Percentiles rank a stretch among this genome's conserved stretches.
Evolutionary conservation across 192 early-diverging fungal species (phyloP).

Genomic region (Backusella tarrabulga): DNA sequence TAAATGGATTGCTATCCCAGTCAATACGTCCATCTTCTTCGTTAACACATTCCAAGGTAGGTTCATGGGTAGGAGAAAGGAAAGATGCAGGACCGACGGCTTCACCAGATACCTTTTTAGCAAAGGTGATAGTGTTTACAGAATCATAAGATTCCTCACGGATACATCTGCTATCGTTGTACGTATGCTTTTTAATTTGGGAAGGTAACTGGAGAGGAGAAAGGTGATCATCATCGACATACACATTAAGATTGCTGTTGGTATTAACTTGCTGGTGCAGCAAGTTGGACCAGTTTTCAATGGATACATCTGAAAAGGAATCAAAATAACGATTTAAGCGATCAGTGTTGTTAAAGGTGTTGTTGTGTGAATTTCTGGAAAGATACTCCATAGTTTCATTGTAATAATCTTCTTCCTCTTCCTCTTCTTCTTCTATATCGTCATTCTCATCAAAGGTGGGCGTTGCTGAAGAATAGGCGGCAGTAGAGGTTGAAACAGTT

Average conservation of each 20-base stretch:
- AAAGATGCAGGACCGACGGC: constrained; percentile 6
- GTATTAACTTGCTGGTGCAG: not conserved
- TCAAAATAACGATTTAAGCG: constrained; percentile 12
- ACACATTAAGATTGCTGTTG: not conserved
- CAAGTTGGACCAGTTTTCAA: not conserved
- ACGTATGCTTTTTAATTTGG: not conserved
- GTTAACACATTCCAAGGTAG: not conserved
- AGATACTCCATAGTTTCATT: not conserved
- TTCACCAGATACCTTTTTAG: not conserved
- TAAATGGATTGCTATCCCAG: constrained; percentile 9
- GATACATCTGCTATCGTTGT: not conserved
- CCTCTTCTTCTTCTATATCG: constrained; percentile 1
- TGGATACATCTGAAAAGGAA: not conserved
- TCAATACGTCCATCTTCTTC: constrained; percentile 17
- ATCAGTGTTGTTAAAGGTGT: not conserved
- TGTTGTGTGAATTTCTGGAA: not conserved
- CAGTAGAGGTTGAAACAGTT: constrained; percentile 5
- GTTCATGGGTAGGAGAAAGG: not conserved
- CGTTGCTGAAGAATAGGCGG: not conserved
- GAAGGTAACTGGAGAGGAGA: constrained; percentile 30
- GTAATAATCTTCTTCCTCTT: not conserved
- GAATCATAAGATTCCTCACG: constrained; percentile 23
- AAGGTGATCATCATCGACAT: constrained; percentile 9
- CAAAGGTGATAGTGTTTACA: not conserved
- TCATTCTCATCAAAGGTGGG: not conserved